Evolutionary conservation across 2,329 filamentous ascomycete genomes (phyloP).

Genomic region (Hortaea werneckii): DNA sequence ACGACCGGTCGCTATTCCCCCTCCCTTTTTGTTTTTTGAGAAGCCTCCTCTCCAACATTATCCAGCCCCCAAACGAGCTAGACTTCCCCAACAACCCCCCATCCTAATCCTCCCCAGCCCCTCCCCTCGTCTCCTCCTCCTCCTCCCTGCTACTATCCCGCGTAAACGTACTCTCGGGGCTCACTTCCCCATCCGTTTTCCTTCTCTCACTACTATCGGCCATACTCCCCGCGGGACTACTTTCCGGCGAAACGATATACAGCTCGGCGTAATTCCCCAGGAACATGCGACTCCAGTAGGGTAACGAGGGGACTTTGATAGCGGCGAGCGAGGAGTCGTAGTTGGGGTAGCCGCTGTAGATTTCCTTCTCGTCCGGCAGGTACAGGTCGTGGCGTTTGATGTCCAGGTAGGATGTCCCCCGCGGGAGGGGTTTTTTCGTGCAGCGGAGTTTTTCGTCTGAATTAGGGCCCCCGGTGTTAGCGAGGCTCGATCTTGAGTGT

Average conservation of each 20-base stretch:
- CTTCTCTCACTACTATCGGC: slow-evolving; percentile 12
- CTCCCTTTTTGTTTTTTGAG: too few relatives aligned
- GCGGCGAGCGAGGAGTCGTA: slow-evolving; percentile 39
- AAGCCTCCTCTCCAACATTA: too few relatives aligned
- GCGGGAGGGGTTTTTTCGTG: slow-evolving; percentile 37
- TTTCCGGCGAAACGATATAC: slow-evolving; percentile 39
- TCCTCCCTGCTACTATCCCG: too few relatives aligned
- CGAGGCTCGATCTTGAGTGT: too few relatives aligned
- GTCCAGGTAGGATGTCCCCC: slow-evolving; percentile 36
- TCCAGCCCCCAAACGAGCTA: too few relatives aligned
- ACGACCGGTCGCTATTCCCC: too few relatives aligned
- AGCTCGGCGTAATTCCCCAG: slow-evolving; percentile 37
- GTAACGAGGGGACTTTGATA: slow-evolving; percentile 34
- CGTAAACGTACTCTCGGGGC: too few relatives aligned
- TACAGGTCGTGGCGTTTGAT: slow-evolving; percentile 38
- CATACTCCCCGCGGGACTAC: slow-evolving; percentile 25
- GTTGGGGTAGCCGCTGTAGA: slow-evolving; percentile 28
- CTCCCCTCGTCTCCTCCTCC: too few relatives aligned
- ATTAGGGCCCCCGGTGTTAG: too few relatives aligned
- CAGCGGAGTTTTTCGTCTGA: slow-evolving; percentile 36
- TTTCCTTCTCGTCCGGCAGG: slow-evolving; percentile 27
- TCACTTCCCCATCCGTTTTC: too few relatives aligned
- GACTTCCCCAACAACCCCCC: too few relatives aligned
- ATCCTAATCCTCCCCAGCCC: too few relatives aligned
- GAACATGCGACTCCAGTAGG: slow-evolving; percentile 37